Percentiles rank a stretch among this genome's conserved stretches.
Evolutionary conservation across 1,139 yeast species (phyloP).

Genomic region (Entelexis paramagnoliae): DNA sequence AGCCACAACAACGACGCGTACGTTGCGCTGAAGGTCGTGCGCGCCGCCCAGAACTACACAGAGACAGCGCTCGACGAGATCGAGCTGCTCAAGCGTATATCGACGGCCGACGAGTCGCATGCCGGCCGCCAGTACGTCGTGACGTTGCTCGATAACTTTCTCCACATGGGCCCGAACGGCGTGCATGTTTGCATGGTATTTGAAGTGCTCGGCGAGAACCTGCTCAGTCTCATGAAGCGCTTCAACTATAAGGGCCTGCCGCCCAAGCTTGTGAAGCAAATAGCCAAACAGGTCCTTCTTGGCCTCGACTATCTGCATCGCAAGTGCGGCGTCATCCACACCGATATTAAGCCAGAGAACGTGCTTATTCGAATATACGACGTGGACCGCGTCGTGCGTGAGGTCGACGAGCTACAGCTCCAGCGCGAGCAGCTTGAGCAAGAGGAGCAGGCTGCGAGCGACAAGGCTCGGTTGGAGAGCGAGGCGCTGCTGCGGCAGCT

Average conservation of each 20-base stretch:
- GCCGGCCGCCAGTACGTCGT: conserved; percentile 68
- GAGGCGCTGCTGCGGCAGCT: neutral
- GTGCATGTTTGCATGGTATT: conserved; percentile 81
- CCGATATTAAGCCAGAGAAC: conserved; percentile 85
- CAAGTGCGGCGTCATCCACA: conserved; percentile 82
- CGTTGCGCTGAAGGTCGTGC: conserved; percentile 77
- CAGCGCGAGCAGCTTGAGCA: conserved; percentile 16
- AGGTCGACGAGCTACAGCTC: conserved; percentile 42
- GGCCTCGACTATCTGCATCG: conserved; percentile 75
- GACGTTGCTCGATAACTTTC: conserved; percentile 60
- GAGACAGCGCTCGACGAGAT: conserved; percentile 86
- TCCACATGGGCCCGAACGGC: conserved; percentile 72
- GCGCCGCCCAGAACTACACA: conserved; percentile 57
- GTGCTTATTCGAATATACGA: conserved; percentile 72
- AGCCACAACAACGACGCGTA: conserved; percentile 37
- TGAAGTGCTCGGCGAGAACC: conserved; percentile 76
- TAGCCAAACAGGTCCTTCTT: conserved; percentile 63
- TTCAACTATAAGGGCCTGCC: conserved; percentile 67
- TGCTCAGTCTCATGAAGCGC: conserved; percentile 58
- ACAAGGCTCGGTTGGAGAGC: too few relatives aligned
- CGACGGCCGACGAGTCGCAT: conserved; percentile 45
- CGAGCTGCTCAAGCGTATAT: conserved; percentile 44
- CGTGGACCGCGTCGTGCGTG: conserved; percentile 55
- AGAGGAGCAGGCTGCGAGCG: conserved; percentile 5
- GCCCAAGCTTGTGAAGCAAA: conserved; percentile 60